phyloP scores from a whole-genome alignment of 2,329 filamentous ascomycete genomes.

The Trichophyton equinum region DNA sequence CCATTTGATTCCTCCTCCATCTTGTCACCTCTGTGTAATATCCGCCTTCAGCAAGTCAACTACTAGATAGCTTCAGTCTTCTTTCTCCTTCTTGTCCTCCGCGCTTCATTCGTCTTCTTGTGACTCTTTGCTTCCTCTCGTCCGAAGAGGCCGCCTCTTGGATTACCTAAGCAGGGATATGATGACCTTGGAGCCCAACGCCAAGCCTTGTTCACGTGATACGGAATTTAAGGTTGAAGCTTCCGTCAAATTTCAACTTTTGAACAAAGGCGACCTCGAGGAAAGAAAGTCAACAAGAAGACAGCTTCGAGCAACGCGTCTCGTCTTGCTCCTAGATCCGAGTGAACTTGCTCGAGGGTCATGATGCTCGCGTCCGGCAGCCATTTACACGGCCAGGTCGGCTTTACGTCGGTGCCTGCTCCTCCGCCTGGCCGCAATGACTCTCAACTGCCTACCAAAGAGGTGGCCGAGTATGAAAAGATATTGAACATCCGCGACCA shows the following conservation, averaged over 20 bases:
- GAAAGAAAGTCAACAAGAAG: background rate
- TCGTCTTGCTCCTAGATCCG: background rate
- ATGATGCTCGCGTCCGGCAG: background rate
- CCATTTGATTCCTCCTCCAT: background rate
- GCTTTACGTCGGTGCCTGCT: background rate
- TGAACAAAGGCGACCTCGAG: background rate
- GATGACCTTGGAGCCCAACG: background rate
- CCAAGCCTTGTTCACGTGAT: background rate
- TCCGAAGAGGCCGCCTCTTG: no score
- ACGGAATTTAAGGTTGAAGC: background rate
- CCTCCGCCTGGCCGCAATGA: background rate
- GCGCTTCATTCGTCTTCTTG: no score
- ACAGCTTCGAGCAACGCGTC: background rate
- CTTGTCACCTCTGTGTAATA: background rate
- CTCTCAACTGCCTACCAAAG: conserved; percentile 34
- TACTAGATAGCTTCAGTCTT: background rate
- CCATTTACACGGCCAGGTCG: background rate
- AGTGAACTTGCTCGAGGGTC: background rate
- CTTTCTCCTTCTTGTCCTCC: no score
- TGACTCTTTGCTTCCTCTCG: no score
- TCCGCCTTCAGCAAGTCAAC: background rate
- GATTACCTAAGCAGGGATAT: background rate
- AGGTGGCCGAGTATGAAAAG: conserved; percentile 61
- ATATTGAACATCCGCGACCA: conserved; percentile 70
- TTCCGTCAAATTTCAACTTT: background rate